Evolutionary conservation across 495 filamentous ascomycete species (phyloP), one percentile per base, ranked within the genome.

Genomic region (Daldinia grandis): DNA sequence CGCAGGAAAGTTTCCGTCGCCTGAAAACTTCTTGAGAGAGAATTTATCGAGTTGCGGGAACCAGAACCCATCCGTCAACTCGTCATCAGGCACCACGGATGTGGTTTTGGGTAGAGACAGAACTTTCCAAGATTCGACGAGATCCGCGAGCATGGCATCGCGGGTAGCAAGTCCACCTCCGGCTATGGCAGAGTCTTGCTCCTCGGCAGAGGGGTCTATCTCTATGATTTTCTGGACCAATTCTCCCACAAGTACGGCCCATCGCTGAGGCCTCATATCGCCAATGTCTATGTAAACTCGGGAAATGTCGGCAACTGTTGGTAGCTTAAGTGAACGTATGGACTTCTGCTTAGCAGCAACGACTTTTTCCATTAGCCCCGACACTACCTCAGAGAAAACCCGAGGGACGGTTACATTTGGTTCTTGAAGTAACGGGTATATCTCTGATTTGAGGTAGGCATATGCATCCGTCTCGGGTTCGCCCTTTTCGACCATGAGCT

Each of bases 291-390:
- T 50, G 61, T 77, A 79, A 28, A 81, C 57, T 55, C 74, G 74
- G 40, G 77, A 81, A 28, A 86, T 78, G 14, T 81, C 78, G 12
- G 79, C 71, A 27, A 82, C 72, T 47, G 71, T 72, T 1, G 84
- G 83, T 24, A 84, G 75, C 0, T 55, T 38, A 37, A 59, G 49
- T 0, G 77, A 74, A n/a, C 76, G 73, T 24, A 80, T 79, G 58
- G 78, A 66, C 3, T 69, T 37, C 12, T 65, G 62, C 63, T 83
- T 84, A 44, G 76, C 79, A 19, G 49, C 44, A 30, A 72, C 59
- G 7, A 83, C 38, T 27, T 62, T 68, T 5, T 72, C 65, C 47
- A 81, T 51, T 24, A 82, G 58, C 30, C 56, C 59, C 4, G n/a
- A 51, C 31, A 66, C 72, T 14, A 76, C 42, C 31, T 37, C 62